phyloP scores from a whole-genome alignment of 257 asterid genomes.

The Solanum pinnatisectum region DNA sequence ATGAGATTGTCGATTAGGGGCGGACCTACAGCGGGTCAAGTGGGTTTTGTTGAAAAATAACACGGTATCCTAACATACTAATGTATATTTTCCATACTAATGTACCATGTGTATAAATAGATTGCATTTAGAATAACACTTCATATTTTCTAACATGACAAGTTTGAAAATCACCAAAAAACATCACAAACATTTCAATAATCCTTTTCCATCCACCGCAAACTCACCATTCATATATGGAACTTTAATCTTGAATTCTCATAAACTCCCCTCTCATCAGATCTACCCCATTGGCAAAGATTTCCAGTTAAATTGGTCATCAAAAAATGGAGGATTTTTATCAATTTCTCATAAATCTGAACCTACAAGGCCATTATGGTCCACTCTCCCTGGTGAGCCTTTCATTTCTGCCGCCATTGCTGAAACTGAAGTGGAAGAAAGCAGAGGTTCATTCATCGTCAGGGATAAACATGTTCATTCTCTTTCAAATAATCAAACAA shows the following conservation, averaged over 20 bases:
- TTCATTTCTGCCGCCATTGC: slow-evolving; percentile 75
- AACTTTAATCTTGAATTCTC: slow-evolving; percentile 27
- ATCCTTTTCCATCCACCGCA: slow-evolving; percentile 66
- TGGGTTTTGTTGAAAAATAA: too few relatives aligned
- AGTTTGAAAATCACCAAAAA: slow-evolving; percentile 56
- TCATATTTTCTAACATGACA: slow-evolving; percentile 22
- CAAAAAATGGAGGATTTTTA: slow-evolving; percentile 59
- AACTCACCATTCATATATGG: slow-evolving; percentile 44
- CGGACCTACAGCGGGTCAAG: too few relatives aligned
- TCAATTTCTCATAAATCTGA: slow-evolving; percentile 47
- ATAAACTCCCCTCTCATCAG: slow-evolving; percentile 26
- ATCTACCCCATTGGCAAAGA: slow-evolving; percentile 46
- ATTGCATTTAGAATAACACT: neutral
- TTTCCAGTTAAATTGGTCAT: slow-evolving; percentile 61
- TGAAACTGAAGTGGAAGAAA: slow-evolving; percentile 80
- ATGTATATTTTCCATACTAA: neutral
- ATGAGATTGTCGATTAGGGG: too few relatives aligned
- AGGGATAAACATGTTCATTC: slow-evolving; percentile 47
- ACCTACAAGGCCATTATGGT: slow-evolving; percentile 56
- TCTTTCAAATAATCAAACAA: slow-evolving; percentile 62
- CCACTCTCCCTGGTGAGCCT: slow-evolving; percentile 77
- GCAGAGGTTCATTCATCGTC: slow-evolving; percentile 84
- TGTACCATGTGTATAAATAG: neutral
- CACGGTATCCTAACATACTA: too few relatives aligned
- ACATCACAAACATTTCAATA: slow-evolving; percentile 77